Percentiles rank a stretch among this genome's conserved stretches.
Evolutionary conservation across 306 rosid genomes (phyloP).

Genomic region (Inga laurina): DNA sequence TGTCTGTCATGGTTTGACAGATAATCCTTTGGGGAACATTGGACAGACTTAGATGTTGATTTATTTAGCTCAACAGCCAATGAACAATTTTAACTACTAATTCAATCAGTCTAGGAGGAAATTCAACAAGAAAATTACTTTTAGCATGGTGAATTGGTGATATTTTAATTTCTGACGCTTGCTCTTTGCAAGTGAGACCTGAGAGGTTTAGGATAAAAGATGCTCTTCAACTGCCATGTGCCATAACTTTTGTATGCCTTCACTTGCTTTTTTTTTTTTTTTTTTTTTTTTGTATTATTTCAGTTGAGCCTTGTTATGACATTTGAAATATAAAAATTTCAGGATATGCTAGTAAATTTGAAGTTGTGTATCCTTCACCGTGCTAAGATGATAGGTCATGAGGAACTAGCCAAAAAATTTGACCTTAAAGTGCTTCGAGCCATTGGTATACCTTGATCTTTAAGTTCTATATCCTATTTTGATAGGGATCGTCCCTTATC

Average conservation of each 20-base stretch:
- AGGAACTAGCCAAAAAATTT: slow-evolving; percentile 54
- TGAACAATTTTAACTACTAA: not conserved
- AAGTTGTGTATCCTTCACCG: slow-evolving; percentile 60
- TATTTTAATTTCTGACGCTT: not conserved
- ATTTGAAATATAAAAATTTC: slow-evolving; percentile 29
- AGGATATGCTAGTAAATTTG: slow-evolving; percentile 74
- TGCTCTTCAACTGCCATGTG: not conserved
- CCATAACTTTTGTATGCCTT: not conserved
- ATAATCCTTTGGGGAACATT: not conserved
- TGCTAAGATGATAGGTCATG: slow-evolving; percentile 54
- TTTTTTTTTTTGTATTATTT: not conserved
- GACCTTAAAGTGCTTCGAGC: slow-evolving; percentile 72
- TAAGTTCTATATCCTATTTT: not conserved
- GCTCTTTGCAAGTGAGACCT: not conserved
- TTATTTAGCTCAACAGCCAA: not conserved
- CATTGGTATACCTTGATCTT: slow-evolving; percentile 56
- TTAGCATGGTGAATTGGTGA: not conserved
- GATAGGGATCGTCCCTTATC: too few relatives aligned
- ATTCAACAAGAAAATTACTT: not conserved
- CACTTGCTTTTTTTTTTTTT: not conserved
- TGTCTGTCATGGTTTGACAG: not conserved
- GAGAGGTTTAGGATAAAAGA: not conserved
- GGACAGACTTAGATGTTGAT: not conserved
- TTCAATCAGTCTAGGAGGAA: not conserved
- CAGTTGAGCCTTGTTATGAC: slow-evolving; percentile 6